Conservation (phyloP, 257 asterid genomes). For the Nicotiana knightiana region DNA sequence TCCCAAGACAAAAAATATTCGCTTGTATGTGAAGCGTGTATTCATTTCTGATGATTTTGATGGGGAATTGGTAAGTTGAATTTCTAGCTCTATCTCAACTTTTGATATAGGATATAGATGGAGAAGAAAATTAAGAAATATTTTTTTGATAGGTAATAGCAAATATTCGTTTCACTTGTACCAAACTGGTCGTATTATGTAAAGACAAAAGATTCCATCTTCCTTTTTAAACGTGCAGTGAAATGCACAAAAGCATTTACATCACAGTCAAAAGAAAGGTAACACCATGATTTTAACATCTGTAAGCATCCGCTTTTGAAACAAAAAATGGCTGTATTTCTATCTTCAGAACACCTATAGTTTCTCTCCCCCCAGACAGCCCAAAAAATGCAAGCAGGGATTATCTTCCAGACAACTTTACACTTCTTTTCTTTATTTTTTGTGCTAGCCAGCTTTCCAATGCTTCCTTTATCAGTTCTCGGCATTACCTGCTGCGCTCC, state of each 20-base stretch:
- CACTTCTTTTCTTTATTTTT: background rate
- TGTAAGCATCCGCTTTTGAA: background rate
- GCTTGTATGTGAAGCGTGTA: conserved; percentile 84
- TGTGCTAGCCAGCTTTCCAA: background rate
- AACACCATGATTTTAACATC: background rate
- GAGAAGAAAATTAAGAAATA: background rate
- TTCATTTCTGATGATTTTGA: conserved; percentile 96
- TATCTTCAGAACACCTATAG: background rate
- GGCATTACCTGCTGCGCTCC: background rate
- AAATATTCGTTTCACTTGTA: background rate
- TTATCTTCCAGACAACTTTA: background rate
- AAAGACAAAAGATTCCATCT: background rate
- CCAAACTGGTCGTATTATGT: background rate
- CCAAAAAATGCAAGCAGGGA: background rate
- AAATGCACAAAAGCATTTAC: background rate
- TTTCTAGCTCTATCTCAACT: background rate
- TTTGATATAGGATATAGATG: background rate
- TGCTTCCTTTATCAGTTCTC: background rate
- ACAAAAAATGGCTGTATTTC: background rate
- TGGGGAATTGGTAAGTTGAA: conserved; percentile 73
- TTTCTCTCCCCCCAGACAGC: background rate
- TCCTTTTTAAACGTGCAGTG: background rate
- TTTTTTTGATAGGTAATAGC: background rate
- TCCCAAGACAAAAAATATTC: conserved; percentile 88
- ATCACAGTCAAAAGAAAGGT: background rate